Evolutionary conservation across 495 filamentous ascomycete genomes (phyloP), one percentile per base, ranked within the genome.

Genomic region (Trichoderma asperelloides): DNA sequence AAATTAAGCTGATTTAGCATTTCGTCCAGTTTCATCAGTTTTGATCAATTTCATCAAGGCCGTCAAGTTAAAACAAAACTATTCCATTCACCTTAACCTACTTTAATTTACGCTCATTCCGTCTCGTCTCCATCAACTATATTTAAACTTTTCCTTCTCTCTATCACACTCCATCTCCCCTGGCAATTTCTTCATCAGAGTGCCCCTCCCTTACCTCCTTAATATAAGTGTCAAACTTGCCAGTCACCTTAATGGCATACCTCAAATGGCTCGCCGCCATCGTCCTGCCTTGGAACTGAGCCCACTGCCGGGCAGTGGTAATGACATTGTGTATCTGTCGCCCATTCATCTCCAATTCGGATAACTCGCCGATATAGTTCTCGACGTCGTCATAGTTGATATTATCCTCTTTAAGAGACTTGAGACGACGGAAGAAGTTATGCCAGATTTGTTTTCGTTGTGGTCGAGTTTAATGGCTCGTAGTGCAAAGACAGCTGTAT

Each of bases 401-500:
- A n/a, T 18, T 18, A 2, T 65, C 28, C 63, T 65, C 64, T 13
- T 63, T 39, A 8, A 69, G 51, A 1, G n/a, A 33, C 9, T 62
- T 27, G 6, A 68, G 40, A 25, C 51, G 41, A 16, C 63, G 40
- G 41, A 71, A n/a, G 21, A 80, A 76, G 47, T 75, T 77, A 1
- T 21, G 15, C 80, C 80, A 82, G 51, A 81, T 76, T n/a, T 74
- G 47, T 1, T 60, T 21, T 12, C 78, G 71, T 25, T 68, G 69
- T 2, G 67, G 69, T 33, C 55, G 65, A 0, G 47, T 73, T 73
- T 13, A 81, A 70, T n/a, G 72, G 70, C 1, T 73, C 63, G 67
- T 80, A 80, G 60, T 80, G 69, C 15, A 82, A 72, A 0, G 65
- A 69, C n/a, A 82, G 62, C 69, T 82, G 78, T 51, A 82, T 76